Evolutionary conservation across 2,329 filamentous ascomycete genomes (phyloP), one percentile per base, ranked within the genome.

Genomic region (Didymellaceae sp.): DNA sequence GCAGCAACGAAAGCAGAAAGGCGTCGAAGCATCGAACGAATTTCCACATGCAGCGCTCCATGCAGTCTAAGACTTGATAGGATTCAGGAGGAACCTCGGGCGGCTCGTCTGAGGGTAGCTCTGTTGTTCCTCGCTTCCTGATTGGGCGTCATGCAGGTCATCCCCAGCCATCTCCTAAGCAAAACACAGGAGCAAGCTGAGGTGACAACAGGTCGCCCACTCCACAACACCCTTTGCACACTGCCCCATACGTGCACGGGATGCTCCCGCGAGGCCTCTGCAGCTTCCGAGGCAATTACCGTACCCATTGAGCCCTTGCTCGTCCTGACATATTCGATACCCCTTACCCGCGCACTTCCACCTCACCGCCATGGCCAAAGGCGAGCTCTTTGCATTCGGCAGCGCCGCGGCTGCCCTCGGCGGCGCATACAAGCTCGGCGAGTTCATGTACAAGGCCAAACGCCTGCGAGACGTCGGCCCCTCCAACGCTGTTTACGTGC

Each of bases 401-500:
- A 65, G 65, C 25, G 67, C 67, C 37, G 66, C 63, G 26, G 61
- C 60, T 21, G 70, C 70, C 21, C 55, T 73, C 45, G 71, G 66
- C 53, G 71, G 68, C 38, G 66, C 67, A 54, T 74, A 73, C 65
- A 74, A 74, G 57, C 52, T 73, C 50, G 61, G 65, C 52, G 71
- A 74, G 48, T 73, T 73, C 57, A 50, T 72, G 20, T 59, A 65
- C 57, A 67, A 67, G 33, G 68, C 66, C 42, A 73, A 73, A 56
- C 66, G 64, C 18, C 57, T 74, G 20, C 62, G 65, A 21, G 71
- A 74, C 31, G 72, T 74, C 43, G 67, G 65, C 17, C 68, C 66
- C 26, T 58, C 71, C 31, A 74, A 74, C 40, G 68, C 64, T 30
- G 70, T 73, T 62, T 74, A 72, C 55, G 65, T 72, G 48, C 71